These are phyloP conservation scores for Penicillium sp. DNA, from an alignment of 2,329 filamentous ascomycete genomes.

Conservation along the genomic window DNA sequence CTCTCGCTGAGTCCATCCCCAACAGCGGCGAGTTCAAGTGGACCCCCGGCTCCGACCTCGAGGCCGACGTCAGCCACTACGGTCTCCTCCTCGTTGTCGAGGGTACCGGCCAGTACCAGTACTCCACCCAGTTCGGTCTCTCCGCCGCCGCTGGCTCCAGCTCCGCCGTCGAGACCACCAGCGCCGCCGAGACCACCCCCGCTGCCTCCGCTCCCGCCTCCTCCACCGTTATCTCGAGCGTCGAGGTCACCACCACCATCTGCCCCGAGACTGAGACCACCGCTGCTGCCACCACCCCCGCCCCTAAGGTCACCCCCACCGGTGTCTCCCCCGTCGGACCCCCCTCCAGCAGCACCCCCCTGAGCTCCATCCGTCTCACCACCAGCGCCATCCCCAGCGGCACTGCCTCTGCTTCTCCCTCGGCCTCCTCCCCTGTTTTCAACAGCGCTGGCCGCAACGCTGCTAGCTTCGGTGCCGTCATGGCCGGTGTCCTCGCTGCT, in stretches of 20 bases:
- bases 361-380: slow-evolving; percentile 4
- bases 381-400: slow-evolving; percentile 4
- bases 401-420: slow-evolving; percentile 10
- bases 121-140: slow-evolving; percentile 62
- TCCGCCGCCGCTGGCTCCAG: slow-evolving; percentile 21
- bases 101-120: slow-evolving; percentile 60
- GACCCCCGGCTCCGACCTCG: slow-evolving; percentile 52
- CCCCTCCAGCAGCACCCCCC: slow-evolving; percentile 2
- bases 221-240: slow-evolving; percentile 13
- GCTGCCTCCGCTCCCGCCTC: slow-evolving; percentile 1
- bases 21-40: slow-evolving; percentile 58
- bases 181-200: neutral
- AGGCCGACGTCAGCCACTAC: slow-evolving; percentile 53
- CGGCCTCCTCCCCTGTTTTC: slow-evolving; percentile 19
- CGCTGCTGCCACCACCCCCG: slow-evolving; percentile 7
- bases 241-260: slow-evolving; percentile 25
- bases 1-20: slow-evolving; percentile 53
- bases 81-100: slow-evolving; percentile 62
- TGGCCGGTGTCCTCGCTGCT: slow-evolving; percentile 35
- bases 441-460: slow-evolving; percentile 34
- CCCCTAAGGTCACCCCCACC: slow-evolving; percentile 7
- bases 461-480: slow-evolving; percentile 36
- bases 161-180: slow-evolving; percentile 8
- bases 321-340: slow-evolving; percentile 11
- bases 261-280: slow-evolving; percentile 22